These are phyloP conservation scores for Bidens hawaiensis DNA, from an alignment of 140 eudicot species.

Conservation along the genomic window DNA sequence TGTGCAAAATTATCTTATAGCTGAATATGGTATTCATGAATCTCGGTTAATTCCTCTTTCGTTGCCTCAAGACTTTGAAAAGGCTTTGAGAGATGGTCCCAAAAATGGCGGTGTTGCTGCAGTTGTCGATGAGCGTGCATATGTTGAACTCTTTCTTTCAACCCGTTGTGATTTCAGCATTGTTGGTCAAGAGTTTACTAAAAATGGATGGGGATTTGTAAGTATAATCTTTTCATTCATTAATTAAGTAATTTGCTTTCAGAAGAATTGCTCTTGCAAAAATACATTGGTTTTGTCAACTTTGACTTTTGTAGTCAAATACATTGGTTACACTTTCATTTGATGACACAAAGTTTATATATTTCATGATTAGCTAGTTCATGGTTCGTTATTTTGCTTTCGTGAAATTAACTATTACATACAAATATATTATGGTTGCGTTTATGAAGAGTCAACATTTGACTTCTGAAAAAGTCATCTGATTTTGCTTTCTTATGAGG, in stretches of 20 bases:
- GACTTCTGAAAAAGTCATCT: not conserved
- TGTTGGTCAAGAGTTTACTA: slow-evolving; percentile 79
- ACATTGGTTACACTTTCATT: not conserved
- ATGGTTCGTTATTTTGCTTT: not conserved
- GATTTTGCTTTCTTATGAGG: not conserved
- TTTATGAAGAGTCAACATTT: not conserved
- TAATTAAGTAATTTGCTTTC: not conserved
- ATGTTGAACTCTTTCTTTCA: slow-evolving; percentile 64
- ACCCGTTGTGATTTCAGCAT: slow-evolving; percentile 69
- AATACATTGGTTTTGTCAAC: not conserved
- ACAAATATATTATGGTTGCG: not conserved
- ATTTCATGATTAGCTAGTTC: not conserved
- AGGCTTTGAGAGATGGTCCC: slow-evolving; percentile 61
- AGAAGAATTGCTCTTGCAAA: not conserved
- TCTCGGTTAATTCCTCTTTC: slow-evolving; percentile 60
- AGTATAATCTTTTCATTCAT: slow-evolving; percentile 25
- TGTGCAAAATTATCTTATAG: slow-evolving; percentile 47
- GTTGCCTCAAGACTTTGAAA: slow-evolving; percentile 51
- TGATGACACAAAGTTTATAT: not conserved
- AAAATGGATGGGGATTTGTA: slow-evolving; percentile 90
- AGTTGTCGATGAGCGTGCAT: slow-evolving; percentile 70
- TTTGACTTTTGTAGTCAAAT: not conserved
- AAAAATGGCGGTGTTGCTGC: slow-evolving; percentile 78
- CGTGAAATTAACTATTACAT: not conserved
- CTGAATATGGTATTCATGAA: slow-evolving; percentile 42